Base-by-base conservation (phyloP, 805 yeast genomes). In the Schwanniomyces sp. region DNA sequence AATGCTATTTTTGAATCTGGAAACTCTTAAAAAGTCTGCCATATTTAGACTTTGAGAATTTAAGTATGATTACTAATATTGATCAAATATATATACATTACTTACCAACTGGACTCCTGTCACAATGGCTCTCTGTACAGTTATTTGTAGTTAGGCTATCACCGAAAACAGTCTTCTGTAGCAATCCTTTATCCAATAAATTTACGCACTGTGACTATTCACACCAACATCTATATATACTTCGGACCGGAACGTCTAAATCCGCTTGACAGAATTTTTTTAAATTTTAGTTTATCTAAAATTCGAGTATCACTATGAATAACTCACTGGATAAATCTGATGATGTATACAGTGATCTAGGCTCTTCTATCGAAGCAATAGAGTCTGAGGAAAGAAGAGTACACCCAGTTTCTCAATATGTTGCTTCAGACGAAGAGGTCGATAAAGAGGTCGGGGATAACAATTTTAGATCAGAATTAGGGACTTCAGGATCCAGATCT, bases 281-380 rank as follows among this genome's bases (percentile, higher is more conserved):
- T 12, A 21, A 30, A 11, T 7, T 30, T 30, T 30, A 30, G 34
- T 30, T 12, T 16, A 30, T 3, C 2, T 30, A 30, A 12, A 30
- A 30, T 30, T 12, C 14, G 8, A 12, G 14, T 11, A 11, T 30
- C 11, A 30, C 8, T 16, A 30, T 30, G 34, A 52, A 55, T 36
- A 44, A 41, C 3, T 14, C n/a, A n/a, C 50, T 63, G 49, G 59
- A 55, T 48, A 56, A 62, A 45, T 40, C 46, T 34, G 67, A 62
- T 43, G 54, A 61, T 24, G 46, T 45, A 40, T 61, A 59, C 41
- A 36, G 54, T n/a, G 42, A 51, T 21, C 5, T 30, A n/a, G 16
- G 34, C 34, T 30, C 34, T 12, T 59, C 47, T 7, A 45, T 55
- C 18, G 55, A 57, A 50, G 54, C 52, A 43, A 45, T 55, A 21